phyloP scores from a whole-genome alignment of 1,139 yeast genomes.

The Sugiyamaella paludigena region DNA sequence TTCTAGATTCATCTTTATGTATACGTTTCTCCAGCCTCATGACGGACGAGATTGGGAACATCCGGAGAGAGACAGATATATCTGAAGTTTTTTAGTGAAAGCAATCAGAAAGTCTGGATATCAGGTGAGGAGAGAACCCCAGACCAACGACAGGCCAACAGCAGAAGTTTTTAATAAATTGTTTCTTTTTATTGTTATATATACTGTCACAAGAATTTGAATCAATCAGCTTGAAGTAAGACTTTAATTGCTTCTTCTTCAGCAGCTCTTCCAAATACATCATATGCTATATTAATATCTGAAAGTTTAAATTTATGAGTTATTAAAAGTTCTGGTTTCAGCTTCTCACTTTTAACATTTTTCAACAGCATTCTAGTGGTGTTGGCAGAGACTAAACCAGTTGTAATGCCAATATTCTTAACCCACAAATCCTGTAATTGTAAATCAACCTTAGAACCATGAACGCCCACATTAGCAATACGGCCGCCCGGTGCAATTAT shows the following conservation, averaged over 20 bases:
- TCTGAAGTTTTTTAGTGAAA: too few species aligned
- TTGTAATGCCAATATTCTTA: slow-evolving; percentile 44
- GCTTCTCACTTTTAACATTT: slow-evolving; percentile 35
- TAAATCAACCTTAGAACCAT: slow-evolving; percentile 44
- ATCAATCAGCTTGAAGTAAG: slow-evolving; percentile 16
- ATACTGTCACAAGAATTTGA: neutral
- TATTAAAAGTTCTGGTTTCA: slow-evolving; percentile 49
- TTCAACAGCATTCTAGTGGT: slow-evolving; percentile 40
- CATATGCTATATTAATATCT: slow-evolving; percentile 62
- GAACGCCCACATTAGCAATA: slow-evolving; percentile 50
- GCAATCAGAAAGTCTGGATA: too few species aligned
- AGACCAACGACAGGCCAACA: too few species aligned
- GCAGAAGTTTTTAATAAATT: too few species aligned
- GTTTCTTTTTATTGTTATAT: neutral
- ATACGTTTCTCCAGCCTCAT: too few species aligned
- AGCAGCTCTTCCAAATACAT: slow-evolving; percentile 49
- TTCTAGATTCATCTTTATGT: too few species aligned
- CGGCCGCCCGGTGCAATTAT: slow-evolving; percentile 48
- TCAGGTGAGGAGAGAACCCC: too few species aligned
- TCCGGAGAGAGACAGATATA: too few species aligned
- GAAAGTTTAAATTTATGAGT: slow-evolving; percentile 60
- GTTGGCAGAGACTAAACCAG: slow-evolving; percentile 47
- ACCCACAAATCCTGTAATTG: slow-evolving; percentile 48
- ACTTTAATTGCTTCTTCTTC: slow-evolving; percentile 46
- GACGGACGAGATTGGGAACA: too few species aligned